Evolutionary conservation across 768 basidiomycete genomes (phyloP), one percentile per base, ranked within the genome.

Genomic region (Gautieria morchelliformis): DNA sequence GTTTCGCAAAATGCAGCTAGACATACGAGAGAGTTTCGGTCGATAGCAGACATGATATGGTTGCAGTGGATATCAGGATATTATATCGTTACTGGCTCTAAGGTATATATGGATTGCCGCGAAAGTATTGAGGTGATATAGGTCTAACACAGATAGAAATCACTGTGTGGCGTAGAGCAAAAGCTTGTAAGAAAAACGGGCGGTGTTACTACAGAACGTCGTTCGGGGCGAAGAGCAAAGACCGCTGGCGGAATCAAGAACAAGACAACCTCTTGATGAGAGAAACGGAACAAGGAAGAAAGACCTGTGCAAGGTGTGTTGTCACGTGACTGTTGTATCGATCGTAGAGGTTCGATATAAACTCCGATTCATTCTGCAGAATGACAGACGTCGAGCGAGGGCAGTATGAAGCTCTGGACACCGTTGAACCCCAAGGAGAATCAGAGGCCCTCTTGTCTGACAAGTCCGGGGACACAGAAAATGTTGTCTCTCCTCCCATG

Each of bases 21-120:
- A 49, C 56, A 27, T 57, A 57, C 56, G 15, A 57, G 56, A 12
- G 56, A 30, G 33, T 50, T 35, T 27, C 56, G 56, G 37, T 57
- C 56, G 12, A 57, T 39, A 1, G 32, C 37, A 40, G 51, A 22
- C 51, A 52, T 52, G 8, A 37, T 37, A 37, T 37, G 14, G 10
- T 37, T 37, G n/a, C n/a, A n/a, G n/a, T n/a, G 27, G 27, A 37
- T 37, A 37, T 14, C 35, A 5, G 14, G 9, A 37, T 37, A 37
- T 14, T 9, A 37, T 37, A 37, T 14, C 14, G 35, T 10, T 9
- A 27, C 27, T 2, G 27, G 27, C 8, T 10, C 35, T 37, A 37
- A 37, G 14, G 35, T 37, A 37, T 37, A 10, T 37, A 14, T 37
- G 35, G 9, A 37, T 37, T 9, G 35, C 8, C 9, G 14, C 8